These are phyloP conservation scores for Rhizopus sp. DNA, from an alignment of 371 early-diverging fungal species.

Conservation along the genomic window DNA sequence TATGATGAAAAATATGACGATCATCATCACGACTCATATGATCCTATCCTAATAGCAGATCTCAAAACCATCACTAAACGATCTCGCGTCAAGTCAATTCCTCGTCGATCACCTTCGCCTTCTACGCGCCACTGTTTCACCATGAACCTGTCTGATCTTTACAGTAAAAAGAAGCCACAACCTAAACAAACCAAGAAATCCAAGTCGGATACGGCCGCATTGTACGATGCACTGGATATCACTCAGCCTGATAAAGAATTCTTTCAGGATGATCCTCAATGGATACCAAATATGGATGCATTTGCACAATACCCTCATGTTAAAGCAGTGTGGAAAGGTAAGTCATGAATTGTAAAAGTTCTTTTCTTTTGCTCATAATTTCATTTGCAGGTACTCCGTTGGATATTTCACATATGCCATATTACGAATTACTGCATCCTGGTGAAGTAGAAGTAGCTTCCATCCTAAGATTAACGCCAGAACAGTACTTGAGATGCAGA, in stretches of 20 bases:
- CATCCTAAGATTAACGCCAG: conserved; percentile 70
- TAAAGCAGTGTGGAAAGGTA: conserved; percentile 40
- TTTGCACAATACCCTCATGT: conserved; percentile 22
- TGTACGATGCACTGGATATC: conserved; percentile 31
- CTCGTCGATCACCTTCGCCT: conserved; percentile 20
- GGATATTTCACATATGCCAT: conserved; percentile 44
- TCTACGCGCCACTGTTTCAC: conserved; percentile 19
- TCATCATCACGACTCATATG: conserved; percentile 8
- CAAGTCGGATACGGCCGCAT: conserved; percentile 35
- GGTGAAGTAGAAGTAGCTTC: conserved; percentile 68
- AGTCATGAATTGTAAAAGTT: background rate
- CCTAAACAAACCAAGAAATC: conserved; percentile 26
- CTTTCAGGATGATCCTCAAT: conserved; percentile 23
- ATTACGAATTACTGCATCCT: conserved; percentile 54
- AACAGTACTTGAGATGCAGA: conserved; percentile 64
- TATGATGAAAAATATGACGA: background rate
- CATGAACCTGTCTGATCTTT: conserved; percentile 17
- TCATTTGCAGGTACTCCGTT: conserved; percentile 47
- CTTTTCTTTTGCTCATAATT: background rate
- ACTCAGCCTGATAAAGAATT: conserved; percentile 18
- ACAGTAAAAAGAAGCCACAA: conserved; percentile 7
- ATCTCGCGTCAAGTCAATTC: conserved; percentile 18
- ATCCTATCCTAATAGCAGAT: conserved; percentile 18
- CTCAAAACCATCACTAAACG: conserved; percentile 15
- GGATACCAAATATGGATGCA: conserved; percentile 32